Percentiles rank a stretch among this genome's conserved stretches.
phyloP scores from a whole-genome alignment of 139 green algal species.

The Volvox reticuliferus region DNA sequence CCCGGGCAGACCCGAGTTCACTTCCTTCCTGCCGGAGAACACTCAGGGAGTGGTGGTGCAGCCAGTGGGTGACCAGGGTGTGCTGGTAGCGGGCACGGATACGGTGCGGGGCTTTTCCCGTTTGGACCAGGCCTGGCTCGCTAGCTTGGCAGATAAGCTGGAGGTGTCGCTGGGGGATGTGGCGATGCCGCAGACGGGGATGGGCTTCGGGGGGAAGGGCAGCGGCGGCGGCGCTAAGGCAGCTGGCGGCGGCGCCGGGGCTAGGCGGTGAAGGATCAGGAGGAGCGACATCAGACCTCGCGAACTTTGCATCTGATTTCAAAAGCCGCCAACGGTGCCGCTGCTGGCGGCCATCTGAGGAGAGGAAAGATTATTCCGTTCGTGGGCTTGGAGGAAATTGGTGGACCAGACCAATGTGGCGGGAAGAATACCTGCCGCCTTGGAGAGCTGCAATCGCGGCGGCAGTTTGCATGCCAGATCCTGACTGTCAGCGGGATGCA shows the following conservation, averaged over 20 bases:
- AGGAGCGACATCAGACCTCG: neutral
- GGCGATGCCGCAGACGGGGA: constrained; percentile 41
- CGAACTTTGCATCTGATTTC: too few species aligned
- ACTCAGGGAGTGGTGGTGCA: constrained; percentile 81
- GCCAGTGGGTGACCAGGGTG: constrained; percentile 76
- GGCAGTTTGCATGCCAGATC: too few species aligned
- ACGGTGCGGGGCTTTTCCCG: constrained; percentile 83
- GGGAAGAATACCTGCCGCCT: too few species aligned
- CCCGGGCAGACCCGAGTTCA: constrained; percentile 86
- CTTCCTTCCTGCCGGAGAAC: constrained; percentile 80
- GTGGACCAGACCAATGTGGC: too few species aligned
- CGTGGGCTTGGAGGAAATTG: neutral
- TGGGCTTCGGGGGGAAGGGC: constrained; percentile 17
- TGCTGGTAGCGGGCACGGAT: constrained; percentile 82
- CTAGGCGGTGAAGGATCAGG: neutral
- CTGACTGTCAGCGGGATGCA: too few species aligned
- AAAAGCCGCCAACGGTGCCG: too few species aligned
- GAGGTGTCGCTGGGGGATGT: constrained; percentile 73
- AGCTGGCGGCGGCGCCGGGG: neutral
- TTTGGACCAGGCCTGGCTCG: constrained; percentile 80
- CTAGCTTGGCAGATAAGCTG: constrained; percentile 78
- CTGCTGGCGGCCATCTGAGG: too few species aligned
- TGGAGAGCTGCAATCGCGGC: too few species aligned
- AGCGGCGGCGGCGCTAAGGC: neutral
- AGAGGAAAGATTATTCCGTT: neutral